Evolutionary conservation across 2,329 filamentous ascomycete genomes (phyloP).

Genomic region (Berkeleyomyces basicola): DNA sequence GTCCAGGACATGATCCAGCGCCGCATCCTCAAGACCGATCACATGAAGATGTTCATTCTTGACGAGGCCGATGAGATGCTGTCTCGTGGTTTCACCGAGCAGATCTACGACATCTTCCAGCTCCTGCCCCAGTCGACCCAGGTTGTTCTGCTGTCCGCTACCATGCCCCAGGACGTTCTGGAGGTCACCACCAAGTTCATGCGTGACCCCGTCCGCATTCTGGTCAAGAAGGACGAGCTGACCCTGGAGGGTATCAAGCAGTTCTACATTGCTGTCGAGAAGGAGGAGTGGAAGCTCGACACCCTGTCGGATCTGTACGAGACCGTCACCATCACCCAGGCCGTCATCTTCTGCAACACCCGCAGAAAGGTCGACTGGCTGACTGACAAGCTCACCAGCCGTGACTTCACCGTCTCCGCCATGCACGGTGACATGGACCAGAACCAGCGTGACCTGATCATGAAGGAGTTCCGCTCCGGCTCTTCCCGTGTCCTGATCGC

Average conservation of each 20-base stretch:
- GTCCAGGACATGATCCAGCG: conserved; percentile 99
- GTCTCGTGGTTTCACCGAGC: conserved; percentile 97
- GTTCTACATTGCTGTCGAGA: conserved; percentile 99
- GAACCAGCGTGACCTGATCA: conserved; percentile 93
- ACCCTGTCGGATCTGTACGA: conserved; percentile 98
- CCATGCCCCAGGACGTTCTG: conserved; percentile 96
- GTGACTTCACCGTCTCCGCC: conserved; percentile 97
- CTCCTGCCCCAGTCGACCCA: conserved; percentile 95
- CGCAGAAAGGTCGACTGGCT: conserved; percentile 99
- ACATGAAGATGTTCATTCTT: conserved; percentile 99
- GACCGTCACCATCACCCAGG: conserved; percentile 98
- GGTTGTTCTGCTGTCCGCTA: conserved; percentile 94
- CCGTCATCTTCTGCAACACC: conserved; percentile 99
- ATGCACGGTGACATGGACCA: conserved; percentile 99
- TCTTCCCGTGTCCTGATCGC: conserved; percentile 97
- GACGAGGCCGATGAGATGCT: conserved; percentile 99
- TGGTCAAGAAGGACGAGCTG: conserved; percentile 99
- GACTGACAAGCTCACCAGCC: conserved; percentile 94
- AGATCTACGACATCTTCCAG: conserved; percentile 99
- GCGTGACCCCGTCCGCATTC: conserved; percentile 95
- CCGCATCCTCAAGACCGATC: conserved; percentile 87
- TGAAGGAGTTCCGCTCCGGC: conserved; percentile 99
- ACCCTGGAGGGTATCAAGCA: conserved; percentile 99
- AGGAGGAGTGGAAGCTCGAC: conserved; percentile 99
- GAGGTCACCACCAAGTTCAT: conserved; percentile 99